Conservation (phyloP, 495 filamentous ascomycete species). For the Penicillium angulare region DNA sequence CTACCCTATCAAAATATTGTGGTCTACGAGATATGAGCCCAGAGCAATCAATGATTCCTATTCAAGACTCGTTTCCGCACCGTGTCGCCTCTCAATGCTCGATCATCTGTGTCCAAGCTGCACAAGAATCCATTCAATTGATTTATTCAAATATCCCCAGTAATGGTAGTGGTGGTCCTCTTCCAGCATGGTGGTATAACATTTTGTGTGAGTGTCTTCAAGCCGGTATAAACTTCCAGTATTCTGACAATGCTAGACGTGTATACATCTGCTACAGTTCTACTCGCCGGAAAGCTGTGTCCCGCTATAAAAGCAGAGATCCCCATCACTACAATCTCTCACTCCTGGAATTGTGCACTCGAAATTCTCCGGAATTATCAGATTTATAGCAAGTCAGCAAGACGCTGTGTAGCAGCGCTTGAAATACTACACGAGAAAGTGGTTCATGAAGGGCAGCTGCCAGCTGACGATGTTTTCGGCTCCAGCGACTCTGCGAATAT, state of each 20-base stretch:
- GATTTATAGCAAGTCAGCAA: slow-evolving; percentile 33
- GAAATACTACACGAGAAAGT: slow-evolving; percentile 40
- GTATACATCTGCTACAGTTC: neutral
- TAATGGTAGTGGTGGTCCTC: slow-evolving; percentile 32
- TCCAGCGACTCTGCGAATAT: neutral
- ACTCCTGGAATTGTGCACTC: slow-evolving; percentile 32
- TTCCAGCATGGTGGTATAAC: slow-evolving; percentile 45
- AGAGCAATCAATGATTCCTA: slow-evolving; percentile 13
- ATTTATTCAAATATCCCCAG: slow-evolving; percentile 34
- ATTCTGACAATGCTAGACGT: slow-evolving; percentile 5
- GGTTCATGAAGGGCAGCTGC: slow-evolving; percentile 18
- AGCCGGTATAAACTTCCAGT: neutral
- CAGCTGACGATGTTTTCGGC: neutral
- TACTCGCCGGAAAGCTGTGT: neutral
- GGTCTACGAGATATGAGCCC: neutral
- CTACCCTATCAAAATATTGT: neutral
- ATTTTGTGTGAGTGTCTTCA: slow-evolving; percentile 32
- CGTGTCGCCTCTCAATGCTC: slow-evolving; percentile 39
- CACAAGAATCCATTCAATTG: slow-evolving; percentile 35
- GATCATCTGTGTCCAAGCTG: slow-evolving; percentile 35
- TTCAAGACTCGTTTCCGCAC: slow-evolving; percentile 35
- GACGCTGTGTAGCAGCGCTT: slow-evolving; percentile 37
- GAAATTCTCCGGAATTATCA: slow-evolving; percentile 38
- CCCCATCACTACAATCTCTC: slow-evolving; percentile 21
- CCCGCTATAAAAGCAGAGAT: slow-evolving; percentile 13